Evolutionary conservation across 805 yeast genomes (phyloP).

Genomic region (Cyberlindnera misumaiensis): DNA sequence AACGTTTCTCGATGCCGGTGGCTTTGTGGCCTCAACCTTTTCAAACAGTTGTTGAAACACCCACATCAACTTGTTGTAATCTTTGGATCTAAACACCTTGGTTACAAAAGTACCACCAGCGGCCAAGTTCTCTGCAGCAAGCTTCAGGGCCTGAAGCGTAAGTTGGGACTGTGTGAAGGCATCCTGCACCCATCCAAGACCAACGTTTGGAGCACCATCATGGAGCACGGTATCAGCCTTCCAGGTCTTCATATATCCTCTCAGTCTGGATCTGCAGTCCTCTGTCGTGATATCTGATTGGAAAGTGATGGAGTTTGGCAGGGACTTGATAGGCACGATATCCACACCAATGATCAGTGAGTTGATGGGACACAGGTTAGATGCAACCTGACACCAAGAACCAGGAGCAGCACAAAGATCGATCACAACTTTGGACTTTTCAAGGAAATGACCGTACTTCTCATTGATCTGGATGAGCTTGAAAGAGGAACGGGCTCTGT

Average conservation of each 20-base stretch:
- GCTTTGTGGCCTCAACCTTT: slow-evolving; percentile 97
- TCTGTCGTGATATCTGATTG: slow-evolving; percentile 98
- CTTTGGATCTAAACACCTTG: slow-evolving; percentile 96
- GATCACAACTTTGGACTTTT: slow-evolving; percentile 90
- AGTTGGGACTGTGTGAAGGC: slow-evolving; percentile 97
- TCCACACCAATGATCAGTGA: slow-evolving; percentile 98
- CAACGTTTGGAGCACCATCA: slow-evolving; percentile 99
- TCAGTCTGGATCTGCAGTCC: slow-evolving; percentile 87
- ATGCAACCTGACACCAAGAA: slow-evolving; percentile 99
- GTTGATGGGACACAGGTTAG: slow-evolving; percentile 85
- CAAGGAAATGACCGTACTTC: slow-evolving; percentile 91
- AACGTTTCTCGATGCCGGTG: slow-evolving; percentile 97
- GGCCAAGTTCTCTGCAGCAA: slow-evolving; percentile 87
- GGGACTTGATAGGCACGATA: slow-evolving; percentile 93
- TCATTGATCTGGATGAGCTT: slow-evolving; percentile 93
- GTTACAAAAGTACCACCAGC: slow-evolving; percentile 96
- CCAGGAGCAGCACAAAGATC: slow-evolving; percentile 99
- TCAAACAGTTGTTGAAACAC: slow-evolving; percentile 93
- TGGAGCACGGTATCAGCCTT: slow-evolving; percentile 96
- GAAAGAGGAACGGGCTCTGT: slow-evolving; percentile 97
- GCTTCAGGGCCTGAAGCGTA: slow-evolving; percentile 84
- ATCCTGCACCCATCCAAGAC: slow-evolving; percentile 99
- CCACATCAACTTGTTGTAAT: slow-evolving; percentile 96
- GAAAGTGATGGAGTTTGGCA: slow-evolving; percentile 90
- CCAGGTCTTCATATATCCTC: slow-evolving; percentile 98